phyloP scores from a whole-genome alignment of 164 flowering plant species.

The Magnolia sinica region DNA sequence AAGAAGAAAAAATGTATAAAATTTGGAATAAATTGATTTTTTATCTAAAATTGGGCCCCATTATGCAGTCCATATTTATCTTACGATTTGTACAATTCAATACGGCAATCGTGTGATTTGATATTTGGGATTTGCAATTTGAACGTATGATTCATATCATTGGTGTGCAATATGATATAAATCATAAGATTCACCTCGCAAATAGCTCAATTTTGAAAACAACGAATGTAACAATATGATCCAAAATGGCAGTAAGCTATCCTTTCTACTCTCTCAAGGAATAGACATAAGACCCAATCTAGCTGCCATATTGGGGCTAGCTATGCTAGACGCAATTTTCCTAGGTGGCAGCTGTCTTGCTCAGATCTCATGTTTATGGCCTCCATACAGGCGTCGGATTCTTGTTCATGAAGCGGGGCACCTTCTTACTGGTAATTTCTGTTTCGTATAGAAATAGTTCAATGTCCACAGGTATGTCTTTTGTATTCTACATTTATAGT shows the following conservation, averaged over 20 bases:
- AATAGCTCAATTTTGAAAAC: too few species aligned
- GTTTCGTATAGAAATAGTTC: background rate
- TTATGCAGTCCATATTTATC: too few species aligned
- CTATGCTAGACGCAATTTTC: conserved; percentile 63
- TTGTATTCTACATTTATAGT: background rate
- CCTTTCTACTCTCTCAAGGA: conserved; percentile 68
- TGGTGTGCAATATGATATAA: too few species aligned
- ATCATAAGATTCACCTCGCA: too few species aligned
- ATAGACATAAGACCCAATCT: conserved; percentile 87
- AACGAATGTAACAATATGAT: too few species aligned
- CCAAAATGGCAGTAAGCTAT: conserved; percentile 8
- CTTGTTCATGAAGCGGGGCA: conserved; percentile 99
- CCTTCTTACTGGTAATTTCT: conserved; percentile 62
- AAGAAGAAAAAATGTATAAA: too few species aligned
- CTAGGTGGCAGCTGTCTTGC: conserved; percentile 92
- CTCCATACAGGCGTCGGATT: conserved; percentile 81
- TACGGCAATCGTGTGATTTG: too few species aligned
- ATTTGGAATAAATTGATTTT: too few species aligned
- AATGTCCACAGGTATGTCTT: background rate
- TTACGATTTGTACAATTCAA: too few species aligned
- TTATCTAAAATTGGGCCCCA: too few species aligned
- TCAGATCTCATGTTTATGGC: conserved; percentile 89
- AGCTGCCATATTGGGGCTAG: conserved; percentile 66
- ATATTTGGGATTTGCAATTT: too few species aligned
- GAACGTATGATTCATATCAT: too few species aligned